Percentiles rank a stretch among this genome's conserved stretches.
Evolutionary conservation across 257 asterid species (phyloP).

Genomic region (Rhazya stricta): DNA sequence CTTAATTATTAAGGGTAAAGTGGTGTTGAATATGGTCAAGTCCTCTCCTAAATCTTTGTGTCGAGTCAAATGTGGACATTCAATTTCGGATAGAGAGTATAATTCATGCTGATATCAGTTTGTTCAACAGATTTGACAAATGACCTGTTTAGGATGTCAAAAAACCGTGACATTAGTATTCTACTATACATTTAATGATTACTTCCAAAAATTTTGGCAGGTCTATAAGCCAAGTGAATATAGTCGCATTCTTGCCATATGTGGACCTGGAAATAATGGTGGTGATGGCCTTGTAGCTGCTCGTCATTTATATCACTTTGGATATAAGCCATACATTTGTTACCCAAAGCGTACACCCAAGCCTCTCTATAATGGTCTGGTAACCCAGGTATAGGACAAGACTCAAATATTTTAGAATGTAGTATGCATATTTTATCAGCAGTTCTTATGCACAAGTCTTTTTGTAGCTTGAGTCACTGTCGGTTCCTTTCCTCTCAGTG

Average conservation of each 20-base stretch:
- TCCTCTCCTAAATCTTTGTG: background rate
- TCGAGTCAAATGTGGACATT: background rate
- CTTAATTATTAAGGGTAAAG: too few species aligned
- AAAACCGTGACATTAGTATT: background rate
- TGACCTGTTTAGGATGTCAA: slow-evolving; percentile 4
- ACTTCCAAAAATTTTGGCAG: slow-evolving; percentile 29
- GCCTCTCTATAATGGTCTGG: slow-evolving; percentile 70
- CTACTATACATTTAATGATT: background rate
- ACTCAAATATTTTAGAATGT: background rate
- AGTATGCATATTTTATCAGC: slow-evolving; percentile 17
- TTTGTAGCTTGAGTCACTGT: slow-evolving; percentile 81
- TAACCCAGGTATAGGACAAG: slow-evolving; percentile 62
- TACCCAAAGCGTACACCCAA: slow-evolving; percentile 83
- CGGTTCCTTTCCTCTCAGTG: slow-evolving; percentile 72
- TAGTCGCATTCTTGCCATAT: slow-evolving; percentile 68
- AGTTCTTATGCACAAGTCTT: slow-evolving; percentile 26
- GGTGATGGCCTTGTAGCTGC: slow-evolving; percentile 99
- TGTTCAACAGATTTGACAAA: background rate
- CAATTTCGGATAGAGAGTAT: background rate
- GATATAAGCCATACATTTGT: slow-evolving; percentile 66
- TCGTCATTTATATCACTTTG: slow-evolving; percentile 90
- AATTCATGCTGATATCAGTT: background rate
- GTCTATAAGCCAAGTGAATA: slow-evolving; percentile 57
- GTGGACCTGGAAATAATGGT: slow-evolving; percentile 97
- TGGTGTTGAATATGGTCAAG: background rate